A percentile compares a stretch with the other conserved stretches of the same genome.
These are phyloP conservation scores for Fusarium agapanthi DNA, from an alignment of 2,329 filamentous ascomycete genomes.

Conservation along the genomic window DNA sequence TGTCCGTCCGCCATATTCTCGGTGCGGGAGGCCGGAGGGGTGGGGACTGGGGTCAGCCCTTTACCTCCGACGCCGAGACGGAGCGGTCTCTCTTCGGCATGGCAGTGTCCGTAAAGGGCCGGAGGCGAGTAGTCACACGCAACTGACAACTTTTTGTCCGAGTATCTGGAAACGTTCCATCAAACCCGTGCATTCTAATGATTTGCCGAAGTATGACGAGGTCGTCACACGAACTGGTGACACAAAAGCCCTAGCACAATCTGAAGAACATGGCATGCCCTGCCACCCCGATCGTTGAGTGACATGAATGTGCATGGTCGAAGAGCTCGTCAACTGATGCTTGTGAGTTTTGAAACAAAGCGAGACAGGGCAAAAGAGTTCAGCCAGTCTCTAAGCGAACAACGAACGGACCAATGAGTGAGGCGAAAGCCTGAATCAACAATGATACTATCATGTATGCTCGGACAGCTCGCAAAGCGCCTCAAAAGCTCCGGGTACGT, in stretches of 20 bases:
- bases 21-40: constrained; percentile 25
- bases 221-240: constrained; percentile 2
- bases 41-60: neutral
- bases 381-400: neutral
- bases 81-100: constrained; percentile 32
- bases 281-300: constrained; percentile 4
- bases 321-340: constrained; percentile 5
- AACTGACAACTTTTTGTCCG: constrained; percentile 23
- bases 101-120: constrained; percentile 27
- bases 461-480: constrained; percentile 16
- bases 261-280: neutral
- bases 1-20: constrained; percentile 26
- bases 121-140: constrained; percentile 26
- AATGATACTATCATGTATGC: neutral
- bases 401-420: constrained; percentile 1
- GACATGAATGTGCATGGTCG: neutral
- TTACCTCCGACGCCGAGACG: constrained; percentile 28
- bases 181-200: constrained; percentile 6
- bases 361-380: constrained; percentile 17
- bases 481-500: constrained; percentile 18
- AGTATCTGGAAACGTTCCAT: constrained; percentile 39
- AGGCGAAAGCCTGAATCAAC: constrained; percentile 1
- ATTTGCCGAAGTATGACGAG: constrained; percentile 31
- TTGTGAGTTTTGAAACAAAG: neutral
- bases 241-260: constrained; percentile 17